phyloP scores from a whole-genome alignment of 129 eudicot species.

The Escallonia herrerae region DNA sequence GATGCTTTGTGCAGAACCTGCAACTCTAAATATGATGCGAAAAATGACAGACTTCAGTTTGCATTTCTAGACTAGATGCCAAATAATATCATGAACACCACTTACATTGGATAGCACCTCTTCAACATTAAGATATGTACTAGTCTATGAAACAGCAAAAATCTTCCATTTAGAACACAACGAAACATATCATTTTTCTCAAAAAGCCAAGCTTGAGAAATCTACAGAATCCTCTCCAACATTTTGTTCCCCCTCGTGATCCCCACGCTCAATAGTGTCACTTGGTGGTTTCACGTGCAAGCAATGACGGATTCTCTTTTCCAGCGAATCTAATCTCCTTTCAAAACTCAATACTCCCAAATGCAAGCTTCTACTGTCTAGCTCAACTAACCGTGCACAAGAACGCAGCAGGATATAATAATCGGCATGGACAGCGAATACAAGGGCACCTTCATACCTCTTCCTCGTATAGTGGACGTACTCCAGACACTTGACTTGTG shows the following conservation, averaged over 20 bases:
- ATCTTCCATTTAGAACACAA: too few species aligned
- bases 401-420: slow-evolving; percentile 68
- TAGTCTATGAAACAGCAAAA: too few species aligned
- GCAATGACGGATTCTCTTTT: slow-evolving; percentile 41
- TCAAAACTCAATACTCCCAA: slow-evolving; percentile 57
- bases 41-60: too few species aligned
- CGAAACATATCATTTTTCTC: too few species aligned
- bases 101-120: too few species aligned
- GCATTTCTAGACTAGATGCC: too few species aligned
- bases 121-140: too few species aligned
- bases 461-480: slow-evolving; percentile 52
- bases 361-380: slow-evolving; percentile 62
- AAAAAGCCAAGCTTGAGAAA: neutral
- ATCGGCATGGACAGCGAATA: slow-evolving; percentile 69
- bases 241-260: neutral
- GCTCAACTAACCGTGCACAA: slow-evolving; percentile 68
- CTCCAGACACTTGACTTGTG: slow-evolving; percentile 27
- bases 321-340: slow-evolving; percentile 55
- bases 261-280: slow-evolving; percentile 21
- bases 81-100: too few species aligned
- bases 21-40: too few species aligned
- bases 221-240: slow-evolving; percentile 20
- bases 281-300: slow-evolving; percentile 23
- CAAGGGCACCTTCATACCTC: slow-evolving; percentile 37
- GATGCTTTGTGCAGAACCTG: slow-evolving; percentile 69